Evolutionary conservation across 1,284 basidiomycete species (phyloP).

Genomic region (Moniliella sp.): DNA sequence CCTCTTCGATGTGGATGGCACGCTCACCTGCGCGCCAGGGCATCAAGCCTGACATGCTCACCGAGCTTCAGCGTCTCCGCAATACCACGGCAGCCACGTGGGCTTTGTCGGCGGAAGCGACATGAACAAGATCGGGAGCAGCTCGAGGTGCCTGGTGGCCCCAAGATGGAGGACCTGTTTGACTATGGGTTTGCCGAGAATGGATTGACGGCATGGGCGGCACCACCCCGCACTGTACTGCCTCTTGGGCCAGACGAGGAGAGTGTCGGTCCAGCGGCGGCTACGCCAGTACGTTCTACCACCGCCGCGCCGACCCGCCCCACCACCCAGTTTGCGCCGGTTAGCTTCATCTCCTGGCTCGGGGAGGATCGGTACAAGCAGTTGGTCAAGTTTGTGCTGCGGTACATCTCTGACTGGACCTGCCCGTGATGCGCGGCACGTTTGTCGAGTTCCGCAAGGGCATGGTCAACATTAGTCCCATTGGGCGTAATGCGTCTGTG

Average conservation of each 20-base stretch:
- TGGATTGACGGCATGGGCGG: conserved; percentile 70
- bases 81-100: conserved; percentile 13
- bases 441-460: conserved; percentile 90
- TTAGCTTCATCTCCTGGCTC: conserved; percentile 71
- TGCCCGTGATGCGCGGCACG: conserved; percentile 86
- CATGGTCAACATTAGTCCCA: conserved; percentile 91
- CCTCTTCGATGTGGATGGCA: conserved; percentile 32
- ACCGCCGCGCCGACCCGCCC: too few species aligned
- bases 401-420: conserved; percentile 70
- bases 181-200: conserved; percentile 91
- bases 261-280: too few species aligned
- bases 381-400: conserved; percentile 74
- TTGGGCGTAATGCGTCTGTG: conserved; percentile 80
- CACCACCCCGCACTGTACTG: too few species aligned
- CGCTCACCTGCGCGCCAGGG: conserved; percentile 21
- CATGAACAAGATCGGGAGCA: conserved; percentile 28
- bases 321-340: conserved; percentile 50
- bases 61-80: conserved; percentile 11
- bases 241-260: too few species aligned
- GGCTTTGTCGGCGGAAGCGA: conserved; percentile 31
- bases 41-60: conserved; percentile 16
- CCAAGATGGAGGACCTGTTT: conserved; percentile 37
- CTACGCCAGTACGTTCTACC: too few species aligned
- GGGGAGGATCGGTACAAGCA: conserved; percentile 87
- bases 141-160: conserved; percentile 10